Evolutionary conservation across 2,329 filamentous ascomycete genomes (phyloP).

Genomic region (Fusarium sp.): DNA sequence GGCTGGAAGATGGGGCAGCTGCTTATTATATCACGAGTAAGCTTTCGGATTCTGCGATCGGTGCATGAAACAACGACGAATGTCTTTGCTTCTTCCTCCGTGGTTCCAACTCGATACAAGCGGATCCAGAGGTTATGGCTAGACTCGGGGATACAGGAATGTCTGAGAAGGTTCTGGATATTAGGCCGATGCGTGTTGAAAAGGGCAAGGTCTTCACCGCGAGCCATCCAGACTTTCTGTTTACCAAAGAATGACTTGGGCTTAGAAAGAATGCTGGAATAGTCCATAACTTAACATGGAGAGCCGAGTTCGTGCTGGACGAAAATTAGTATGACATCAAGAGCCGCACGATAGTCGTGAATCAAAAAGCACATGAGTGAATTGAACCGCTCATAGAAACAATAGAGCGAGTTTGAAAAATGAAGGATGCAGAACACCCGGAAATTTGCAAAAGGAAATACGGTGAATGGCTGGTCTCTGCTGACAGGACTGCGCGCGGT

Average conservation of each 20-base stretch:
- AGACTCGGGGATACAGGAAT: neutral
- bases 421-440: accelerated
- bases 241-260: neutral
- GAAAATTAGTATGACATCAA: accelerated
- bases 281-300: neutral
- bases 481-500: accelerated
- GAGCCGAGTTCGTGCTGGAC: neutral
- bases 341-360: accelerated
- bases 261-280: neutral
- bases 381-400: accelerated
- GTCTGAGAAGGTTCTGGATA: neutral
- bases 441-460: accelerated
- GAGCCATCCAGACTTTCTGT: neutral
- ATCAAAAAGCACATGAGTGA: neutral
- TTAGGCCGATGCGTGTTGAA: accelerated
- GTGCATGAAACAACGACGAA: accelerated
- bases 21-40: accelerated
- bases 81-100: neutral
- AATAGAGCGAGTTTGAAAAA: accelerated
- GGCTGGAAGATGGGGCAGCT: neutral
- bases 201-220: accelerated
- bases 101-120: accelerated
- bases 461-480: neutral
- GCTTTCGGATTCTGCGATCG: neutral
- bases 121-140: accelerated